A percentile compares a stretch with the other conserved stretches of the same genome.
These are phyloP conservation scores for Diaporthe vexans DNA, from an alignment of 2,329 filamentous ascomycete species.

Conservation along the genomic window DNA sequence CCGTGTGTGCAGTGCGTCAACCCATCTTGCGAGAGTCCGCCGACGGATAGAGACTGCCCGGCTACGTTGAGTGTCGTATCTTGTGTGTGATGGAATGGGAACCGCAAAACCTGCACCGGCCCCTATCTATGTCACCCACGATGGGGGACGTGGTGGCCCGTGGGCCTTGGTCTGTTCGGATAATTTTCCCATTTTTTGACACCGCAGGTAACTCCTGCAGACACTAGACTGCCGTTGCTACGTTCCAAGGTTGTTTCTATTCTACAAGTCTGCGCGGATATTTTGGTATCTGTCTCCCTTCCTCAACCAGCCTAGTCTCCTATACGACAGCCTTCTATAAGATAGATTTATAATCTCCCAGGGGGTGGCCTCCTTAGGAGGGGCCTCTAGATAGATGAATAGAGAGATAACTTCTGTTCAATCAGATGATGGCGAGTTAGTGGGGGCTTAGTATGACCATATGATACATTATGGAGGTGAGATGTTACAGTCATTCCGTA, in stretches of 20 bases:
- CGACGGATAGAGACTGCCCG: constrained; percentile 15
- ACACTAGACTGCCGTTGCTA: neutral
- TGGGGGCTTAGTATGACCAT: no score
- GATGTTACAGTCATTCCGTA: no score
- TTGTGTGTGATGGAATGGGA: neutral
- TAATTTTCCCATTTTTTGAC: neutral
- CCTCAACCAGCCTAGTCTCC: no score
- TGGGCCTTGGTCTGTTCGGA: neutral
- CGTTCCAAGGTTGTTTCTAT: neutral
- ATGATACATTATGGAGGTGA: no score
- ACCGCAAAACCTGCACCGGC: neutral
- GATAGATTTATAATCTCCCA: no score
- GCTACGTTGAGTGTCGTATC: constrained; percentile 3
- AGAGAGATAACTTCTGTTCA: no score
- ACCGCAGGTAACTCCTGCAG: neutral
- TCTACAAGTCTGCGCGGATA: neutral
- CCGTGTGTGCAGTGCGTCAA: neutral
- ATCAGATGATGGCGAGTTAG: no score
- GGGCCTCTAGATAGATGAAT: no score
- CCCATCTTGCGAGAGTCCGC: neutral
- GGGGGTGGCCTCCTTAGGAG: no score
- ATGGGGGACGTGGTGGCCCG: neutral
- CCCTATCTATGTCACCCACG: neutral
- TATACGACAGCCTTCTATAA: no score
- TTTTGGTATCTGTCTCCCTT: no score